Percentiles rank a stretch among this genome's conserved stretches.
Conservation (phyloP, 495 filamentous ascomycete species). For the Penicillium dipodomyicola region DNA sequence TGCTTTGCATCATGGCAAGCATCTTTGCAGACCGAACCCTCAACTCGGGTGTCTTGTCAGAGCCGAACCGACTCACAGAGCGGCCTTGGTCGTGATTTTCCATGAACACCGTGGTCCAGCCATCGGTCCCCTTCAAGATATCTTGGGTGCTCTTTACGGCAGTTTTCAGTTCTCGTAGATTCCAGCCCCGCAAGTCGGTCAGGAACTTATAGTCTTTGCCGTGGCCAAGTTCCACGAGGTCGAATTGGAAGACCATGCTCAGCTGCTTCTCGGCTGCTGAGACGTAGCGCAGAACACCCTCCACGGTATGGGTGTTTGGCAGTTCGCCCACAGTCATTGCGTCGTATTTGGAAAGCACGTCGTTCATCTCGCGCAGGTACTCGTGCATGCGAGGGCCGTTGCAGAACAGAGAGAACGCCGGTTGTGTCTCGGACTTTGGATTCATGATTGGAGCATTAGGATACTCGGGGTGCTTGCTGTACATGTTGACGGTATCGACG, state of each 20-base stretch:
- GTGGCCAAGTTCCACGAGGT: slow-evolving; percentile 49
- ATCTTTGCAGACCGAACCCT: slow-evolving; percentile 50
- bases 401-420: slow-evolving; percentile 46
- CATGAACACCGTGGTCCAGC: slow-evolving; percentile 51
- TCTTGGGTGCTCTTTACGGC: slow-evolving; percentile 40
- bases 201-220: slow-evolving; percentile 38
- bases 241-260: slow-evolving; percentile 58
- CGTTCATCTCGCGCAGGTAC: slow-evolving; percentile 47
- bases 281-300: slow-evolving; percentile 49
- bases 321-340: slow-evolving; percentile 55
- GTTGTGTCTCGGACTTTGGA: slow-evolving; percentile 39
- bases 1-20: slow-evolving; percentile 51
- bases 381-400: slow-evolving; percentile 60
- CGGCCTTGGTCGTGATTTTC: slow-evolving; percentile 46
- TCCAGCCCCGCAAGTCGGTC: slow-evolving; percentile 40
- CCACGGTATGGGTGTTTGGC: slow-evolving; percentile 39
- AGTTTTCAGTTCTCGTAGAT: slow-evolving; percentile 39
- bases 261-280: slow-evolving; percentile 42
- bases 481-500: slow-evolving; percentile 56
- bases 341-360: slow-evolving; percentile 43
- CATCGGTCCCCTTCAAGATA: slow-evolving; percentile 49
- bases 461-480: slow-evolving; percentile 46
- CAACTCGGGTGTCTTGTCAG: slow-evolving; percentile 43
- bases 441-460: slow-evolving; percentile 45
- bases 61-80: slow-evolving; percentile 45